Base-by-base conservation (phyloP, 2,329 filamentous ascomycete genomes). In the Fusarium albidum region DNA sequence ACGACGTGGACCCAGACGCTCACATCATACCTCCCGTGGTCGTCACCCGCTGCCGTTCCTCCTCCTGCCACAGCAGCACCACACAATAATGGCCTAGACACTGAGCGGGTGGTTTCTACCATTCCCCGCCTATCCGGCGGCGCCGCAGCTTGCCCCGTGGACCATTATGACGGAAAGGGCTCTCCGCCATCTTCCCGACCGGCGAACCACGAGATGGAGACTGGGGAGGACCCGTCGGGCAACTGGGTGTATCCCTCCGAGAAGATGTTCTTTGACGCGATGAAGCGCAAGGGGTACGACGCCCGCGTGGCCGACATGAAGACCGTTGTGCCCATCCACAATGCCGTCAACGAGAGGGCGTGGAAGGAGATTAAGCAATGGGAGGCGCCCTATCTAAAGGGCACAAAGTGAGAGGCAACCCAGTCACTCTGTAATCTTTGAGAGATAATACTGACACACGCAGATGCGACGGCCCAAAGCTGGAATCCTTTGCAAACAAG, bases 181-280 rank as follows among this genome's bases (percentile, higher is more conserved):
- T 38, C 41, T 2, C 15, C 52, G 2, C 33, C 57, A n/a, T n/a
- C n/a, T n/a, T n/a, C n/a, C n/a, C 42, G 41, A 35, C 75, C 73
- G 0, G 87, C 89, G 12, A 96, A 96, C 74, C 82, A 84, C 56
- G 92, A 97, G 75, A 76, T 83, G 57, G 92, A 96, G 71, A 90
- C 88, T 0, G 89, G 90, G 57, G 81, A 86, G 17, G 87, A 91
- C 66, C 77, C 77, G 31, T 84, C 85, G 0, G 94, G 94, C 1
- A 96, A 97, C 73, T 99, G 95, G 95, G 88, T 99, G 56, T 99
- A 99, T 74, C 95, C 95, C 0, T 95, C 90, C 0, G 94, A 98
- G 73, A 89, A 91, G 69, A 96, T 97, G 87, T 99, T 99, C 80
- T 98, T 98, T 77, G 91, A 96, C 40, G 95, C 95, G 37, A 94